Evolutionary conservation across 805 yeast species (phyloP).

Genomic region (Yarrowia yakushimensis): DNA sequence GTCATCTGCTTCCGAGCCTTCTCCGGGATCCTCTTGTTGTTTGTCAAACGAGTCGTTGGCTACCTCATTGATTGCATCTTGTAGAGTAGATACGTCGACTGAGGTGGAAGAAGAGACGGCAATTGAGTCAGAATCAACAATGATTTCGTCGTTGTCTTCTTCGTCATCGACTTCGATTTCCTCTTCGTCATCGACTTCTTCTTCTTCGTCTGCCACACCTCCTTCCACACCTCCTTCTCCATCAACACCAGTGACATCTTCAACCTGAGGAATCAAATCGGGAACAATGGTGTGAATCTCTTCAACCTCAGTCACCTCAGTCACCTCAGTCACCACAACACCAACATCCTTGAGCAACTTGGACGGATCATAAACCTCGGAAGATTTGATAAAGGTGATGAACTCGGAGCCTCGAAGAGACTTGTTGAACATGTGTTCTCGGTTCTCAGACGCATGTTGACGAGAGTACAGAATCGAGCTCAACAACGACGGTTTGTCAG

Average conservation of each 20-base stretch:
- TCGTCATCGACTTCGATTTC: background rate
- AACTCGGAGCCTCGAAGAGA: slow-evolving; percentile 9
- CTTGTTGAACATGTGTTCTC: slow-evolving; percentile 21
- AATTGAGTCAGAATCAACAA: background rate
- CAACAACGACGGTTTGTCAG: background rate
- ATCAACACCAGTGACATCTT: background rate
- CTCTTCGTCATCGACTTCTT: background rate
- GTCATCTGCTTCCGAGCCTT: background rate
- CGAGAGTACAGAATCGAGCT: slow-evolving; percentile 9
- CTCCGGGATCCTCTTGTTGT: background rate
- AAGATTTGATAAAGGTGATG: slow-evolving; percentile 4
- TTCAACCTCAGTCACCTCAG: background rate
- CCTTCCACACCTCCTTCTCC: no score
- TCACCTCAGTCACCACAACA: background rate
- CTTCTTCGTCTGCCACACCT: background rate
- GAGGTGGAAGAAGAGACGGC: no score
- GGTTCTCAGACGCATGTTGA: slow-evolving; percentile 5
- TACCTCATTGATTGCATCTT: slow-evolving; percentile 8
- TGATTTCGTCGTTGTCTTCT: background rate
- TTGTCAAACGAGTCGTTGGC: background rate
- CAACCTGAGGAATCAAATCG: background rate
- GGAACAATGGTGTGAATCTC: background rate
- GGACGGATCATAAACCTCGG: slow-evolving; percentile 18
- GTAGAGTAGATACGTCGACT: background rate
- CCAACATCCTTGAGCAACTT: slow-evolving; percentile 7